Evolutionary conservation across 1,139 yeast species (phyloP), one percentile per base, ranked within the genome.

Genomic region (Pichia sp.): DNA sequence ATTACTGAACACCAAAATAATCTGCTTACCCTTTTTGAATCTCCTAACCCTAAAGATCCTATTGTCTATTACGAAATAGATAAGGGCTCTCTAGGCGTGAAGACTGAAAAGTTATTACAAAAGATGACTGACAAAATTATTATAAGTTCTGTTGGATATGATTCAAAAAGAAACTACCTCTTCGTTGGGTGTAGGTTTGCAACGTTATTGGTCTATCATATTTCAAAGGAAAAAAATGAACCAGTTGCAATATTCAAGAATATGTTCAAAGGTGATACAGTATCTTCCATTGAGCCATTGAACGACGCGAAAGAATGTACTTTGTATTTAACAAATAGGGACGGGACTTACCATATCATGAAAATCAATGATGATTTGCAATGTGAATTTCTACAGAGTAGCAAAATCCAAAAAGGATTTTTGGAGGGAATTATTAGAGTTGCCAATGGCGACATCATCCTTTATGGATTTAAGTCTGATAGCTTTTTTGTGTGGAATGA

Each of bases 401-500:
- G 87, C 64, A 83, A 82, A 61, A 68, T 86, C 2, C 76, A 87
- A 28, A 78, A 83, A 56, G 96, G 97, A 0, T 85, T 84, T 55
- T 70, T 91, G 6, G 97, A 90, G 68, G 96, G 96, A 3, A 80
- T 83, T 0, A 73, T 73, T 52, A 68, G 81, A 41, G 60, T 60
- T 13, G 56, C 61, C 2, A 49, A 67, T 12, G 62, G 71, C 12
- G 82, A 85, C 49, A 69, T 84, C 47, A 69, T 87, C 3, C 68
- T 87, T 2, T 87, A 81, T 63, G 98, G 98, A 0, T 93, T 93
- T 73, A 82, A 83, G 58, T 87, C 95, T 1, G 85, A 86, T 47
- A 71, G 76, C 49, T 90, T 93, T 65, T 87, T 84, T 61, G 70
- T 89, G 22, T 89, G 91, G 85, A 88, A 91, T 64, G 96, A 89